Conservation (phyloP, 2,329 filamentous ascomycete genomes). For the Penicillium sp. region DNA sequence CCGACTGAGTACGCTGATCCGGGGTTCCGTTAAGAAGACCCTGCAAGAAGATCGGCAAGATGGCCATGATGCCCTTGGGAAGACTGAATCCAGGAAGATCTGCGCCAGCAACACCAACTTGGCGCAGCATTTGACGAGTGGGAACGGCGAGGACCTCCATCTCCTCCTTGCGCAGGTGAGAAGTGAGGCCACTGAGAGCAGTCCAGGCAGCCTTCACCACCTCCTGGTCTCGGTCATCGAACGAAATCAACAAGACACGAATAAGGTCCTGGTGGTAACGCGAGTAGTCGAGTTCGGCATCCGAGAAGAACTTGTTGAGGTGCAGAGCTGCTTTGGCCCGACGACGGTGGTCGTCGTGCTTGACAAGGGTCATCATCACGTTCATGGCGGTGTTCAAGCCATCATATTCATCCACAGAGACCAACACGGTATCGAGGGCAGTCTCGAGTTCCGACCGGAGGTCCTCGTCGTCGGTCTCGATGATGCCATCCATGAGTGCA, state of each 20-base stretch:
- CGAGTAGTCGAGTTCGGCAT: constrained; percentile 83
- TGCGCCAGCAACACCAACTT: constrained; percentile 83
- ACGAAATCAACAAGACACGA: constrained; percentile 83
- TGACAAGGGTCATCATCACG: constrained; percentile 81
- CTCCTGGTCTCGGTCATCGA: constrained; percentile 79
- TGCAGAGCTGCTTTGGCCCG: constrained; percentile 77
- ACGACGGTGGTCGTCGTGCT: constrained; percentile 88
- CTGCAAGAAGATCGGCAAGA: constrained; percentile 95
- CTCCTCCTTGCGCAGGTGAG: constrained; percentile 90
- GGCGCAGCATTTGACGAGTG: constrained; percentile 80
- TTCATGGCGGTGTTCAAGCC: constrained; percentile 96
- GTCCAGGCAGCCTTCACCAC: constrained; percentile 91
- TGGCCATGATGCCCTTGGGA: constrained; percentile 95
- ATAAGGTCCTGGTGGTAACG: constrained; percentile 96
- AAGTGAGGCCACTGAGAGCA: constrained; percentile 83
- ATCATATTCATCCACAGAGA: constrained; percentile 94
- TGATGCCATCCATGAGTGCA: constrained; percentile 88
- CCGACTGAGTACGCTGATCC: constrained; percentile 89
- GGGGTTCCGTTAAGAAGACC: constrained; percentile 94
- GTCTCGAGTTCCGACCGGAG: constrained; percentile 72
- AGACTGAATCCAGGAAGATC: constrained; percentile 84
- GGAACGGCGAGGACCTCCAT: constrained; percentile 92
- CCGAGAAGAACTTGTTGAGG: constrained; percentile 81
- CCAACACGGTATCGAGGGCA: constrained; percentile 85
- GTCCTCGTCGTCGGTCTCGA: constrained; percentile 70